Conservation (phyloP, 768 basidiomycete species). For the Lanmaoa rubissima region DNA sequence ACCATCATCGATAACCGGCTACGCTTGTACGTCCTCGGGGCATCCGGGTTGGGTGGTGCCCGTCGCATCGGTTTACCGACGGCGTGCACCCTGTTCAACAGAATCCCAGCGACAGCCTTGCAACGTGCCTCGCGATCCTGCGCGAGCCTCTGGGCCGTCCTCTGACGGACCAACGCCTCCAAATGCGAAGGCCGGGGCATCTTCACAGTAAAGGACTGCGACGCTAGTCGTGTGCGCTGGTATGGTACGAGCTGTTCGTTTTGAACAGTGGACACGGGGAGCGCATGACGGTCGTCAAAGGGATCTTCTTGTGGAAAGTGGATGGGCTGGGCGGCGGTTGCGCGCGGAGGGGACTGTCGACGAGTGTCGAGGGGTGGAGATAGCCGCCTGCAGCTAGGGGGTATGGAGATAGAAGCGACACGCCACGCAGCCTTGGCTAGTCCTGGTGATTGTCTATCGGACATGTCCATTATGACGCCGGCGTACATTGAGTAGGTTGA, state of each 20-base stretch:
- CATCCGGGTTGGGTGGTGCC: constrained; percentile 26
- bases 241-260: constrained; percentile 13
- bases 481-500: constrained; percentile 21
- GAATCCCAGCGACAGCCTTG: constrained; percentile 56
- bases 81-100: constrained; percentile 52
- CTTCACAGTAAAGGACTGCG: constrained; percentile 26
- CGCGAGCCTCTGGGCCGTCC: constrained; percentile 32
- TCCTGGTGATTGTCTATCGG: constrained; percentile 23
- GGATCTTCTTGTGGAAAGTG: constrained; percentile 26
- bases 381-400: constrained; percentile 31
- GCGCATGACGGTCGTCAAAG: constrained; percentile 26
- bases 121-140: constrained; percentile 42
- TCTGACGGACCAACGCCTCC: constrained; percentile 29
- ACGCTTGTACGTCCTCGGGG: constrained; percentile 45
- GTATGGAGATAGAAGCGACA: constrained; percentile 15
- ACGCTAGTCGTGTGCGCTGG: constrained; percentile 30
- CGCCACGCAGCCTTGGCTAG: constrained; percentile 29
- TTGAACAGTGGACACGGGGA: constrained; percentile 7
- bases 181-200: constrained; percentile 24
- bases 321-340: constrained; percentile 16
- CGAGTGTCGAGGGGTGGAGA: constrained; percentile 9
- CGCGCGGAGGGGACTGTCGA: constrained; percentile 14
- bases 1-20: constrained; percentile 53
- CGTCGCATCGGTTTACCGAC: constrained; percentile 55
- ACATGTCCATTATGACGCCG: constrained; percentile 25